These are phyloP conservation scores for Ogataea thermomethanolica DNA, from an alignment of 805 yeast genomes.

Conservation along the genomic window DNA sequence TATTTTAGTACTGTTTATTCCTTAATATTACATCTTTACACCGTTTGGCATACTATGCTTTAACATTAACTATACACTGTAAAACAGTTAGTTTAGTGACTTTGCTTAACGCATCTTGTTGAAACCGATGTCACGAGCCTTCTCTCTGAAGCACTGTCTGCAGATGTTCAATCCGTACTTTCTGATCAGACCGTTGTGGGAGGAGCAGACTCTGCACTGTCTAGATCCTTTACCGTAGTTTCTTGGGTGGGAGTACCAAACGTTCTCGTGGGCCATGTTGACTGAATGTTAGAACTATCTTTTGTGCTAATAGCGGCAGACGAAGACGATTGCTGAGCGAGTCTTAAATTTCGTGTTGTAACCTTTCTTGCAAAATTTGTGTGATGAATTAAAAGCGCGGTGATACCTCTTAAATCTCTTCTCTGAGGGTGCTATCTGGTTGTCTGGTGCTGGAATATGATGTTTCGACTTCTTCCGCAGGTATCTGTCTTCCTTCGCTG, in stretches of 20 bases:
- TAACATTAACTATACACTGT: slow-evolving; percentile 12
- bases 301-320: neutral
- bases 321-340: neutral
- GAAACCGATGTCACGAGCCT: slow-evolving; percentile 98
- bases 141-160: slow-evolving; percentile 99
- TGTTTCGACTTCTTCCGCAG: neutral
- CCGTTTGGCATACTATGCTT: slow-evolving; percentile 9
- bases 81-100: slow-evolving; percentile 9
- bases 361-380: too few relatives aligned
- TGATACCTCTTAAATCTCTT: too few relatives aligned
- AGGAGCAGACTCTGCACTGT: slow-evolving; percentile 98
- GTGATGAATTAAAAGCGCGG: too few relatives aligned
- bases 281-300: slow-evolving; percentile 16
- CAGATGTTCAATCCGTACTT: slow-evolving; percentile 99
- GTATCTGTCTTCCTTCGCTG: neutral
- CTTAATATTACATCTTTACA: slow-evolving; percentile 3
- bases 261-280: slow-evolving; percentile 99
- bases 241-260: slow-evolving; percentile 99
- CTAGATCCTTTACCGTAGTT: slow-evolving; percentile 99
- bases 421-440: neutral
- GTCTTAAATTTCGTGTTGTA: too few relatives aligned
- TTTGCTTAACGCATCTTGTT: slow-evolving; percentile 86
- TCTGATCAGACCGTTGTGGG: slow-evolving; percentile 99
- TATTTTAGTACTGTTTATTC: too few relatives aligned
- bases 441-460: neutral